Percentiles rank a stretch among this genome's conserved stretches.
phyloP scores from a whole-genome alignment of 768 basidiomycete genomes.

The Serendipita vermifera region DNA sequence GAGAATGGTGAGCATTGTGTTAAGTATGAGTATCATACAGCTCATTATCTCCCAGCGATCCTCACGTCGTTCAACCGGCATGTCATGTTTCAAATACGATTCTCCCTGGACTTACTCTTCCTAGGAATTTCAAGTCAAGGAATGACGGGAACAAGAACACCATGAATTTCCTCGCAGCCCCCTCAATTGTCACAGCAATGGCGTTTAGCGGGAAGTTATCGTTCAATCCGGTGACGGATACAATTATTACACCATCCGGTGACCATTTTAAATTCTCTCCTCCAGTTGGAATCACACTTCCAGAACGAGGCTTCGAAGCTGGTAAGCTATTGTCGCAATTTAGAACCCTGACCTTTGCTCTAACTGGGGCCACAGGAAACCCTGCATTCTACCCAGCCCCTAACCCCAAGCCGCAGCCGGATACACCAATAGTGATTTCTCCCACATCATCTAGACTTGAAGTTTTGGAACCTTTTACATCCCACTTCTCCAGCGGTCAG shows the following conservation, averaged over 20 bases:
- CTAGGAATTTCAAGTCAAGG: slow-evolving; percentile 75
- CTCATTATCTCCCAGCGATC: slow-evolving; percentile 49
- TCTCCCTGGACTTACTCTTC: not conserved
- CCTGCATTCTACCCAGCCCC: slow-evolving; percentile 66
- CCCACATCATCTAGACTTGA: slow-evolving; percentile 77
- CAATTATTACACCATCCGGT: slow-evolving; percentile 52
- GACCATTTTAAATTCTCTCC: slow-evolving; percentile 71
- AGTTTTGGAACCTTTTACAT: slow-evolving; percentile 68
- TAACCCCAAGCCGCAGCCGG: slow-evolving; percentile 58
- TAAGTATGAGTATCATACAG: slow-evolving; percentile 24
- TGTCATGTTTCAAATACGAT: not conserved
- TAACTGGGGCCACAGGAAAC: too few species aligned
- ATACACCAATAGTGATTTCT: slow-evolving; percentile 63
- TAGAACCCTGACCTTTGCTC: not conserved
- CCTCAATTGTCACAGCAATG: slow-evolving; percentile 95
- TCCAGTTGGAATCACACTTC: slow-evolving; percentile 75
- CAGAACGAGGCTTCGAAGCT: slow-evolving; percentile 63
- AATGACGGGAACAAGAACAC: slow-evolving; percentile 92
- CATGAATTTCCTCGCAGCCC: slow-evolving; percentile 97
- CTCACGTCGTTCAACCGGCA: slow-evolving; percentile 92
- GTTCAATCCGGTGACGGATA: slow-evolving; percentile 86
- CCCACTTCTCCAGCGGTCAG: slow-evolving; percentile 49
- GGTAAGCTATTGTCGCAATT: slow-evolving; percentile 28
- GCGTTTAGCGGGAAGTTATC: slow-evolving; percentile 86
- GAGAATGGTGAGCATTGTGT: slow-evolving; percentile 85